These are phyloP conservation scores for Litsea cubeba DNA, from an alignment of 164 flowering plant genomes.

Conservation along the genomic window DNA sequence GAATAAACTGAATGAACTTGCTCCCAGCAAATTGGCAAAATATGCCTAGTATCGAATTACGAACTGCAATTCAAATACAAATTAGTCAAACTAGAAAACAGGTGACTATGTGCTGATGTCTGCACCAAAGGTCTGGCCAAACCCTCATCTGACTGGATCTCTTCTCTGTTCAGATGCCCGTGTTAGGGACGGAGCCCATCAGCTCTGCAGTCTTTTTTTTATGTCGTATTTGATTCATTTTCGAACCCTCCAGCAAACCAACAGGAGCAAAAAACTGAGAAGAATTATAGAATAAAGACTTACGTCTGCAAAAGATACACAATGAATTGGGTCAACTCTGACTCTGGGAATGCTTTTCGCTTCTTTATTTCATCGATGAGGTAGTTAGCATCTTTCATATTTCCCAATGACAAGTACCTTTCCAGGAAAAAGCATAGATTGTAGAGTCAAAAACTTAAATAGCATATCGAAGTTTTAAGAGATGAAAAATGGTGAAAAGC, in stretches of 20 bases:
- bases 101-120: too few relatives aligned
- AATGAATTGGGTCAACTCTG: slow-evolving; percentile 69
- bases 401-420: slow-evolving; percentile 80
- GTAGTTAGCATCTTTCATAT: slow-evolving; percentile 83
- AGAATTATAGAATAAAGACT: slow-evolving; percentile 22
- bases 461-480: not conserved
- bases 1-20: too few relatives aligned
- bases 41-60: too few relatives aligned
- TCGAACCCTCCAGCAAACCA: not conserved
- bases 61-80: too few relatives aligned
- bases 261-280: not conserved
- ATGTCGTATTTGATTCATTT: not conserved
- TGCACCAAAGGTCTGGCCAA: too few relatives aligned
- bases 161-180: not conserved
- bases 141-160: too few relatives aligned
- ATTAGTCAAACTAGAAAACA: too few relatives aligned
- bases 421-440: not conserved
- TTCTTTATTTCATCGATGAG: slow-evolving; percentile 76
- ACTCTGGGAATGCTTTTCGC: slow-evolving; percentile 50
- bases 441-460: slow-evolving; percentile 3
- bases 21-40: too few relatives aligned
- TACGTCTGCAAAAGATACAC: slow-evolving; percentile 75
- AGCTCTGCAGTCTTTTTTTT: not conserved
- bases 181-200: not conserved
- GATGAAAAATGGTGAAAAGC: not conserved